Base-by-base conservation (phyloP, 306 rosid species). In the Prunus mongolica region DNA sequence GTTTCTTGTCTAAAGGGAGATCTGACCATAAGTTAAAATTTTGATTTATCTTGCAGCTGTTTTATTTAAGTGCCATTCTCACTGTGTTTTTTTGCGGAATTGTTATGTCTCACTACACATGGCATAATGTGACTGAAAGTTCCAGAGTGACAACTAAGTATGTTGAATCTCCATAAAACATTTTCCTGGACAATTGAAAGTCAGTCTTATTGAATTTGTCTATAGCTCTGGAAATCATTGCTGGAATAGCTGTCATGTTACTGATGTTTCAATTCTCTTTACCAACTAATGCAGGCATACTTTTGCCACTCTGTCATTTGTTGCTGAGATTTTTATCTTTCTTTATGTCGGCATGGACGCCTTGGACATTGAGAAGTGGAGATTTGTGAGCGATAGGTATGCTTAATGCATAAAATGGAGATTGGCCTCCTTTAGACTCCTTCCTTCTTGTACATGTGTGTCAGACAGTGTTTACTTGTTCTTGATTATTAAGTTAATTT, bases 261-360 rank as follows among this genome's bases (percentile, higher is more conserved):
- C 74, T 67, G 68, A 82, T 50, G 45, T 71, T 74, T 71, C 81
- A 50, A 52, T 75, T 54, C 46, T 25, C 69, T 52, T 67, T 63
- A 44, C 71, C 51, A 15, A 76, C 70, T 70, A 34, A 10, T 87
- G 86, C 91, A 95, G 99, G 85, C 98, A 96, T 83, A 85, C 92
- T 77, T 96, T 96, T 83, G 98, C 97, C 25, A 96, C 98, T 13
- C 69, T 96, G 74, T 96, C 99, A 57, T 89, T 92, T 78, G 84
- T 91, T 75, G 92, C 99, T 12, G 99, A 96, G 89, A 89, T 89
- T 56, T 96, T 92, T 74, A 89, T 96, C 78, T 96, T 96, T 85
- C 96, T 96, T 56, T 96, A 96, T 78, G 99, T 96, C 65, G 99
- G 99, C 72, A 96, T 96, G 98, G 99, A 96, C 76, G 93, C 99